These are phyloP conservation scores for Speleostelium caveatum DNA, from an alignment of 78 protist species.

Conservation along the genomic window DNA sequence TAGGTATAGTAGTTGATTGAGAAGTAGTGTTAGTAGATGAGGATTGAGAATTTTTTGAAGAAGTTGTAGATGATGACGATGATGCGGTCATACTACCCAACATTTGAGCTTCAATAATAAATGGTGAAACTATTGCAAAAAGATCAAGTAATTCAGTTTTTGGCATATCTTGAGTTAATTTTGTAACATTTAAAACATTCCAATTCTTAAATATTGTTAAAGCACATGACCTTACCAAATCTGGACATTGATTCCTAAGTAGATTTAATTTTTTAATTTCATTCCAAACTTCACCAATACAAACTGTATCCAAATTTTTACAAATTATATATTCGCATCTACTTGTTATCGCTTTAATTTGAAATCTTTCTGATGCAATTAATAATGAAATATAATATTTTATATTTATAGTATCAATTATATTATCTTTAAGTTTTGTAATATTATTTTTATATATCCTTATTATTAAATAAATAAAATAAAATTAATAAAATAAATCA, in stretches of 20 bases:
- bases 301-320: neutral
- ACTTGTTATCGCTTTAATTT: neutral
- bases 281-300: slow-evolving; percentile 28
- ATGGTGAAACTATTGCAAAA: neutral
- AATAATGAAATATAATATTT: slow-evolving; percentile 3
- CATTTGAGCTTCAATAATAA: neutral
- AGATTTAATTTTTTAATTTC: neutral
- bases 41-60: neutral
- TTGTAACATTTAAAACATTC: slow-evolving; percentile 18
- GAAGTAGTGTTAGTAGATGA: neutral
- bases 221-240: slow-evolving; percentile 2
- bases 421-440: neutral
- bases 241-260: neutral
- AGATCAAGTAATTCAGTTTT: slow-evolving; percentile 19
- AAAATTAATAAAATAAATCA: too few relatives aligned
- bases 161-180: neutral
- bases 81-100: neutral
- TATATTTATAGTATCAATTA: slow-evolving; percentile 6
- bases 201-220: slow-evolving; percentile 11
- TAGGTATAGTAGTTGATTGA: neutral
- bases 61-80: neutral
- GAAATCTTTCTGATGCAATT: neutral
- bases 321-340: slow-evolving; percentile 6
- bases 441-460: slow-evolving; percentile 46
- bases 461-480: neutral